phyloP scores from a whole-genome alignment of 805 yeast species.

The Monosporozyma yasuniensis region DNA sequence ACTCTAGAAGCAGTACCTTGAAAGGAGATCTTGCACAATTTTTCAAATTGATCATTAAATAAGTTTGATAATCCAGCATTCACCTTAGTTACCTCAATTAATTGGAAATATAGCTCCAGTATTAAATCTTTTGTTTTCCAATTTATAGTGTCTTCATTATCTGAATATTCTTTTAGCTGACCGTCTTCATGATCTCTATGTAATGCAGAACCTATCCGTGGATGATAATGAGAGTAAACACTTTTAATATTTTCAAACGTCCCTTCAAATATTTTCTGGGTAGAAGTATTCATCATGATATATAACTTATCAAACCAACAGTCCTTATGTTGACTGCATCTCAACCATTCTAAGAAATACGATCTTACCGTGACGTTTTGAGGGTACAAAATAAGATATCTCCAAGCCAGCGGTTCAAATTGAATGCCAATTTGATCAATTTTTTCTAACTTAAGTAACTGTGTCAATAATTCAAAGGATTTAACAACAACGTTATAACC shows the following conservation, averaged over 20 bases:
- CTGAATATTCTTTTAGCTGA: conserved; percentile 41
- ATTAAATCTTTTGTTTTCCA: background rate
- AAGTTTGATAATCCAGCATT: background rate
- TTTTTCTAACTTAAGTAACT: conserved; percentile 48
- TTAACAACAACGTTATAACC: conserved; percentile 34
- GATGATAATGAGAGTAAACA: conserved; percentile 2
- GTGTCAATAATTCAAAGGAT: conserved; percentile 50
- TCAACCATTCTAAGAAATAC: conserved; percentile 54
- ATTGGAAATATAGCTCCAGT: background rate
- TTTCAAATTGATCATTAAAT: background rate
- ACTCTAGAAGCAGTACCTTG: conserved; percentile 71
- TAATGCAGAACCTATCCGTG: background rate
- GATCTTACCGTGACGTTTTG: conserved; percentile 35
- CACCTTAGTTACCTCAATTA: conserved; percentile 24
- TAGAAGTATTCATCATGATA: conserved; percentile 39
- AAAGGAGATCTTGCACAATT: conserved; percentile 64
- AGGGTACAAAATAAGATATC: conserved; percentile 41
- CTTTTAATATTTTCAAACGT: conserved; percentile 36
- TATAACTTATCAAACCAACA: conserved; percentile 53
- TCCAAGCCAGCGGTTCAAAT: conserved; percentile 52
- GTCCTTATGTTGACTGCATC: conserved; percentile 36
- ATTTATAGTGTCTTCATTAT: background rate
- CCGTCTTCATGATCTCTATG: conserved; percentile 12
- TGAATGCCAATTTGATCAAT: conserved; percentile 36
- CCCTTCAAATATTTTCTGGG: conserved; percentile 35